A percentile compares a stretch with the other conserved stretches of the same genome.
Conservation (phyloP, 2,329 filamentous ascomycete genomes). For the Colletotrichum gigasporum region DNA sequence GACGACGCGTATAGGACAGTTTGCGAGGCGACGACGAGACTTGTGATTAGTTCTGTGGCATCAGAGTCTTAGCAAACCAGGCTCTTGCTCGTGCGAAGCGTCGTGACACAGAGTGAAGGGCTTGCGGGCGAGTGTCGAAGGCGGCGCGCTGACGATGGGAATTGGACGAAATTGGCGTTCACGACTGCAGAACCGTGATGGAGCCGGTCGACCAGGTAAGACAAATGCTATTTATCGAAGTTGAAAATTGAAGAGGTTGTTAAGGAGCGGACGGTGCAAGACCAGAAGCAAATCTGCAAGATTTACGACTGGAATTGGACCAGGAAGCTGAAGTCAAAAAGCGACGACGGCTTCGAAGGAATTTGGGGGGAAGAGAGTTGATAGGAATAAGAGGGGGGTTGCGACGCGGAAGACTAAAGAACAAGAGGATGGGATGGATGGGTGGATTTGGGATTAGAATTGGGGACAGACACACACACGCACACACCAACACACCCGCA, state of each 20-base stretch:
- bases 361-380: conserved; percentile 41
- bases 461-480: conserved; percentile 25
- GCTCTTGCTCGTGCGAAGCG: background rate
- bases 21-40: conserved; percentile 7
- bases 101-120: background rate
- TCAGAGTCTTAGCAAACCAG: conserved; percentile 9
- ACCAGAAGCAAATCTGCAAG: conserved; percentile 63
- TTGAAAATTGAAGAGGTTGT: conserved; percentile 30
- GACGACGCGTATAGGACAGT: conserved; percentile 9
- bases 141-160: conserved; percentile 27
- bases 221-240: conserved; percentile 34
- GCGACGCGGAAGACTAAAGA: conserved; percentile 33
- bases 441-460: conserved; percentile 32
- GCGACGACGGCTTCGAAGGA: conserved; percentile 36
- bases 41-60: conserved; percentile 22
- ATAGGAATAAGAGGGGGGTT: conserved; percentile 38
- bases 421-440: conserved; percentile 32
- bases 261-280: conserved; percentile 46
- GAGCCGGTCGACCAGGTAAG: conserved; percentile 35
- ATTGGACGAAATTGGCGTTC: conserved; percentile 31
- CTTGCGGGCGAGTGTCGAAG: background rate
- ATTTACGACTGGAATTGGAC: conserved; percentile 66
- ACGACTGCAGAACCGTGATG: conserved; percentile 25
- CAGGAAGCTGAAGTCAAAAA: conserved; percentile 45
- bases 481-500: conserved; percentile 8